These are phyloP conservation scores for Mayamaea pseudoterrestris DNA, from an alignment of 108 stramenopile species.

Conservation along the genomic window DNA sequence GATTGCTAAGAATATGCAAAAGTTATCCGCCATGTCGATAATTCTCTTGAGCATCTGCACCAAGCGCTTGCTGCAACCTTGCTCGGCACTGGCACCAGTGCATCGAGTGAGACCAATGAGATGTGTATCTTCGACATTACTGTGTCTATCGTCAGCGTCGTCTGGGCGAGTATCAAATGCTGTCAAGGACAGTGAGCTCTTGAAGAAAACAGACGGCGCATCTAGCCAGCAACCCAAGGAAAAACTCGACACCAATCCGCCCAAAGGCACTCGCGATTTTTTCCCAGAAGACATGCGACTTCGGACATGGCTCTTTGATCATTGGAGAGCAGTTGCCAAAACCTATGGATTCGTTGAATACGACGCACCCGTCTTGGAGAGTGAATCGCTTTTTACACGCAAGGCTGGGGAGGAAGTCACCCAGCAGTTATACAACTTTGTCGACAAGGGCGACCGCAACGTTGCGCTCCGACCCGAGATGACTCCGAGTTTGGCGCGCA, in stretches of 20 bases:
- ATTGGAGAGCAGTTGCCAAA: slow-evolving; percentile 73
- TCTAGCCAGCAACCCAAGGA: slow-evolving; percentile 5
- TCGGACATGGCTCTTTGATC: slow-evolving; percentile 89
- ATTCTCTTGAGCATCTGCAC: too few relatives aligned
- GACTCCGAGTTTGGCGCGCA: slow-evolving; percentile 94
- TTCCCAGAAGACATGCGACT: slow-evolving; percentile 88
- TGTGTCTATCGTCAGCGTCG: slow-evolving; percentile 1
- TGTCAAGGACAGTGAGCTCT: slow-evolving; percentile 52
- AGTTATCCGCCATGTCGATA: too few relatives aligned
- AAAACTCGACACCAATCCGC: slow-evolving; percentile 86
- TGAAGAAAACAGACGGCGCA: slow-evolving; percentile 26
- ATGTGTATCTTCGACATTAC: too few relatives aligned
- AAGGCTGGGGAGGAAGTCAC: slow-evolving; percentile 99
- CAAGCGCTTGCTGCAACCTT: too few relatives aligned
- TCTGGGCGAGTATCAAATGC: slow-evolving; percentile 64
- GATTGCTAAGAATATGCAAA: too few relatives aligned
- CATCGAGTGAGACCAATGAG: too few relatives aligned
- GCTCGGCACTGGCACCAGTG: too few relatives aligned
- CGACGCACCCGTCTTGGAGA: slow-evolving; percentile 94
- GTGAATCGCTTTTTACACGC: slow-evolving; percentile 83
- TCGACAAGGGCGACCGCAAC: slow-evolving; percentile 87
- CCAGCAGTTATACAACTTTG: slow-evolving; percentile 94
- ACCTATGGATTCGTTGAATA: slow-evolving; percentile 91
- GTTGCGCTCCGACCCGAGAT: slow-evolving; percentile 91
- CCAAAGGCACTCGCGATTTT: slow-evolving; percentile 95